Conservation (phyloP, 495 filamentous ascomycete species). For the Lindgomyces ingoldianus region DNA sequence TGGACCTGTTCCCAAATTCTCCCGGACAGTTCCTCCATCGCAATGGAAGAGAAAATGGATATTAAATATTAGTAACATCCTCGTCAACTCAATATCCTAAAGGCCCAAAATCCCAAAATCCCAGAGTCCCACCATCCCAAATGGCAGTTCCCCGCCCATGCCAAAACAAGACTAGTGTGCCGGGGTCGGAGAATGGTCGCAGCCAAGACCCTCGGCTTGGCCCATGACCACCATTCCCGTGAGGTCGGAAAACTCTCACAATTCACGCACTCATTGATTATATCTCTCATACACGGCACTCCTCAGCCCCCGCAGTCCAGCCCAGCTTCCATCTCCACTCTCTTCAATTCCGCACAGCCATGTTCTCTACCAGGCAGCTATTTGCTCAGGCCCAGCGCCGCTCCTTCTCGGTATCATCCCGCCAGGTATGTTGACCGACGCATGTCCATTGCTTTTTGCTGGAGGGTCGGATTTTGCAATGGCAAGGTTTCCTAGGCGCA, state of each 20-base stretch:
- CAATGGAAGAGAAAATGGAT: too few relatives aligned
- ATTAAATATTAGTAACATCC: too few relatives aligned
- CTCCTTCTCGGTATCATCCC: constrained; percentile 89
- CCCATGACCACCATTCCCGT: not conserved
- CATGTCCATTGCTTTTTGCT: constrained; percentile 34
- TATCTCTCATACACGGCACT: not conserved
- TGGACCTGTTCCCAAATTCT: not conserved
- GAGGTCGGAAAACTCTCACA: constrained; percentile 1
- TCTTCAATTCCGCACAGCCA: constrained; percentile 49
- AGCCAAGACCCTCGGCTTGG: constrained; percentile 5
- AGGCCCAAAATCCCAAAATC: too few relatives aligned
- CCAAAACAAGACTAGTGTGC: too few relatives aligned
- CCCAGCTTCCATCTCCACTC: constrained; percentile 31
- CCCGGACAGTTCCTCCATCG: too few relatives aligned
- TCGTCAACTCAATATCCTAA: too few relatives aligned
- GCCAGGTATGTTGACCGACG: constrained; percentile 65
- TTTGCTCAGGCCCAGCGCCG: constrained; percentile 77
- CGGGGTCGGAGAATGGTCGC: not conserved
- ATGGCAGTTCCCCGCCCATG: too few relatives aligned
- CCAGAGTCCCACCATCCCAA: too few relatives aligned
- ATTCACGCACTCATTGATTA: not conserved
- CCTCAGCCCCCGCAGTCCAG: constrained; percentile 11
- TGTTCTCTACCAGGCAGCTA: constrained; percentile 76
- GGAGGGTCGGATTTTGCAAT: constrained; percentile 1
- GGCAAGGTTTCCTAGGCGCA: not conserved